Base-by-base conservation (phyloP, 1,284 basidiomycete genomes). In the Heterobasidion annosum region DNA sequence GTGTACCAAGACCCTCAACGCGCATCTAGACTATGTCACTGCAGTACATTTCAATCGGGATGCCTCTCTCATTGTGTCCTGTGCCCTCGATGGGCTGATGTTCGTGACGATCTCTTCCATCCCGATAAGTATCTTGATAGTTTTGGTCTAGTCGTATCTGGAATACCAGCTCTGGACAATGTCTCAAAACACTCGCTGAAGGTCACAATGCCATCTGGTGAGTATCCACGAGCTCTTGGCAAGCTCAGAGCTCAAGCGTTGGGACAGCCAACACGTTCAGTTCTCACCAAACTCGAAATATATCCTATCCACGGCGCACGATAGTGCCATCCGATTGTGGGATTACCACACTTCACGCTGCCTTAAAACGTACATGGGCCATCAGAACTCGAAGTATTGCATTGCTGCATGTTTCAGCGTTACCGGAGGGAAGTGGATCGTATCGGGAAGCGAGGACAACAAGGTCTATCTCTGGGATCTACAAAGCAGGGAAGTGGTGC, bases 201-300 rank as follows among this genome's bases (percentile, higher is more conserved):
- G 90, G 88, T 15, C 86, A 91, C 55, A 85, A 94, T 59, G 86
- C 91, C 0, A 84, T 96, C 34, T 90, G 95, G 85, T 93, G 67
- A 45, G 77, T 51, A 32, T 13, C 50, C 32, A 52, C 35, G 10
- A 33, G 16, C 47, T 59, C 53, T 55, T 18, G 45, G 48, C 18
- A 54, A 53, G 25, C 32, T 35, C n/a, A 32, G 42, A 45, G 34
- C 40, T 53, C 48, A 35, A 57, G 56, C 15, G 8, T 46, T 18
- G 8, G 16, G 47, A 58, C 63, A 90, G 91, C 57, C 88, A 92
- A 67, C 86, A 89, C 59, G 90, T 93, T 12, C 81, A 87, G 61
- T 98, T 98, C 73, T 94, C 95, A 0, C 97, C 96, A 0, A 95
- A 94, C 61, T 92, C 91, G 3, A 90, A 91, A 70, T 96, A 93